Conservation (phyloP, 345 rosid genomes). For the Melastoma malabathricum region DNA sequence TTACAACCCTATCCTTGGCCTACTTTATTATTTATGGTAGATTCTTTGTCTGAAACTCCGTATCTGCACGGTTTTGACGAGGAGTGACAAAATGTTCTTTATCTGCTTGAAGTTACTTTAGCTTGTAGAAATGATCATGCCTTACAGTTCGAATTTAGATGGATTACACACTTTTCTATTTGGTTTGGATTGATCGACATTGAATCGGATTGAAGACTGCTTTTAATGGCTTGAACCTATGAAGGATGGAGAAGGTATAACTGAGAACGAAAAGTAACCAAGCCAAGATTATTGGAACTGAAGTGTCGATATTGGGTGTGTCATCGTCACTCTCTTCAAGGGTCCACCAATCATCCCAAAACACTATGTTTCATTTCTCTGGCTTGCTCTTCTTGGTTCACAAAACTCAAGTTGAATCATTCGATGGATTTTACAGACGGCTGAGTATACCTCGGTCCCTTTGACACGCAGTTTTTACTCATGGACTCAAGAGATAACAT, state of each 20-base stretch:
- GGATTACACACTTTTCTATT: no score
- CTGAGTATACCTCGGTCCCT: slow-evolving; percentile 15
- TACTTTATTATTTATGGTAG: no score
- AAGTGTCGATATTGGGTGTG: slow-evolving; percentile 23
- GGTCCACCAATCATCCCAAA: slow-evolving; percentile 18
- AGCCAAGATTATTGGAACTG: slow-evolving; percentile 31
- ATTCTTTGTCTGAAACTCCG: no score
- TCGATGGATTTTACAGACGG: slow-evolving; percentile 25
- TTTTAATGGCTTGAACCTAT: neutral
- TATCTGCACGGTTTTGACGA: no score
- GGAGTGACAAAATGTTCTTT: no score
- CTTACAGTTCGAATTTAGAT: no score
- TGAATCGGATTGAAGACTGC: neutral
- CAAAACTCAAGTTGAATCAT: slow-evolving; percentile 27
- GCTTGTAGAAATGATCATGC: no score
- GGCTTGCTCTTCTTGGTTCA: slow-evolving; percentile 5
- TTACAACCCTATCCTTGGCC: no score
- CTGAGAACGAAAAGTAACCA: slow-evolving; percentile 16
- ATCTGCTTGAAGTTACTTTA: no score
- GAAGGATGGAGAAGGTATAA: slow-evolving; percentile 30
- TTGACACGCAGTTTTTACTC: no score
- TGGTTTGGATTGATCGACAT: no score
- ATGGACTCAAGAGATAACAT: no score
- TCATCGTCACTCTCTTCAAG: slow-evolving; percentile 31
- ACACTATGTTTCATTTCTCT: neutral